Evolutionary conservation across 2,329 filamentous ascomycete genomes (phyloP).

Genomic region (Pseudocercospora vitis): DNA sequence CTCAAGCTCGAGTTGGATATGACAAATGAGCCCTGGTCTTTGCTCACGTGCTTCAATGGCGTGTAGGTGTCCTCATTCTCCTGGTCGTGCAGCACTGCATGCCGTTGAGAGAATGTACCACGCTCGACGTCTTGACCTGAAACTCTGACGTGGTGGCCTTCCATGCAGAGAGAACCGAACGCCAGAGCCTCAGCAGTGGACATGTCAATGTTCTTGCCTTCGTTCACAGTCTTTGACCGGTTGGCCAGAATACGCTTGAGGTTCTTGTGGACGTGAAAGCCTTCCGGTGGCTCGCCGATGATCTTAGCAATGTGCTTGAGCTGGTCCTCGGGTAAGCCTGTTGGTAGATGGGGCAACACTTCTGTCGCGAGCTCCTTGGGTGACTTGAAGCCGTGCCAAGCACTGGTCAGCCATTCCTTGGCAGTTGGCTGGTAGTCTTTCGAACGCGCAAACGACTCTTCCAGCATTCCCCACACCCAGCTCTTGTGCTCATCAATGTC

Average conservation of each 20-base stretch:
- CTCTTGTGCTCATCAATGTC: constrained; percentile 99
- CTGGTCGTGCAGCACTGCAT: constrained; percentile 96
- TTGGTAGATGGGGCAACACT: constrained; percentile 87
- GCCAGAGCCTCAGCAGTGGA: constrained; percentile 94
- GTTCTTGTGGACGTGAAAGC: constrained; percentile 89
- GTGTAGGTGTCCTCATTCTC: constrained; percentile 91
- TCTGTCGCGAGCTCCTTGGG: constrained; percentile 96
- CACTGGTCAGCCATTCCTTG: constrained; percentile 97
- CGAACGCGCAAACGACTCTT: constrained; percentile 94
- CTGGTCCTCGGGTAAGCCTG: constrained; percentile 70
- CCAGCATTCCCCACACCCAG: constrained; percentile 99
- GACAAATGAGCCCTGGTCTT: constrained; percentile 92
- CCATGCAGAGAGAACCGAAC: constrained; percentile 84
- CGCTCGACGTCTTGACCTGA: constrained; percentile 99
- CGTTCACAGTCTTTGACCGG: constrained; percentile 86
- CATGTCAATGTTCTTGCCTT: constrained; percentile 96
- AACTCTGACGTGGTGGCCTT: constrained; percentile 95
- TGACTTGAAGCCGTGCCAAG: constrained; percentile 99
- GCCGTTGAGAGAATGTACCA: constrained; percentile 98
- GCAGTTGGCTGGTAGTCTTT: constrained; percentile 96
- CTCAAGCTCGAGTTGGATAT: constrained; percentile 92
- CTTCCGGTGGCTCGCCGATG: constrained; percentile 77
- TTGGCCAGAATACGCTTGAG: constrained; percentile 91
- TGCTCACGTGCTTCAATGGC: constrained; percentile 81
- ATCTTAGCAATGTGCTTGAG: constrained; percentile 79